Percentiles rank a stretch among this genome's conserved stretches.
These are phyloP conservation scores for Puccinia hordei DNA, from an alignment of 1,284 basidiomycete genomes.

Conservation along the genomic window DNA sequence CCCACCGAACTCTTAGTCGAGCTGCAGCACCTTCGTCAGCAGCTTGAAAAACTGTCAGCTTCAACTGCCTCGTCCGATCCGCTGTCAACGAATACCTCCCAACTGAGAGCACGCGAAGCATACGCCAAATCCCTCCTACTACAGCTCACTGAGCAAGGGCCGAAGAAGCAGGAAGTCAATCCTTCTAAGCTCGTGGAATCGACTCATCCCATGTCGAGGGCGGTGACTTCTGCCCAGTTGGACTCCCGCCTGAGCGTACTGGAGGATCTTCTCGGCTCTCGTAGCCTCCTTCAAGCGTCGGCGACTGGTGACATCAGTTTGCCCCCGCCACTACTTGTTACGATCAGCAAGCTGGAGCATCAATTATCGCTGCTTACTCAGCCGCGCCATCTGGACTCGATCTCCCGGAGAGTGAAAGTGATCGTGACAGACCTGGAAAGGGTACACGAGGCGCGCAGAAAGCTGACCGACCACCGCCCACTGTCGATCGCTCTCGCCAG, in stretches of 20 bases:
- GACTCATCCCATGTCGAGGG: not conserved
- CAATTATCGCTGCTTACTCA: constrained; percentile 86
- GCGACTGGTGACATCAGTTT: constrained; percentile 59
- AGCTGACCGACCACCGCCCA: constrained; percentile 58
- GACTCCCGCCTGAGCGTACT: constrained; percentile 38
- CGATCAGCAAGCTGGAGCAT: constrained; percentile 77
- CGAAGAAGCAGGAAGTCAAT: constrained; percentile 3
- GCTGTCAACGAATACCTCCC: not conserved
- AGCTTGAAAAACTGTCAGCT: constrained; percentile 35
- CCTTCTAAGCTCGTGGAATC: constrained; percentile 5
- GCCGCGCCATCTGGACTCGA: constrained; percentile 94
- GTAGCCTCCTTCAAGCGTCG: constrained; percentile 35
- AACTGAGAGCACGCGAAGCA: constrained; percentile 36
- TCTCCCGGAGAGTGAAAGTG: constrained; percentile 87
- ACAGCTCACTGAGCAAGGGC: constrained; percentile 21
- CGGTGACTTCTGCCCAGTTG: constrained; percentile 27
- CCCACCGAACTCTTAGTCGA: constrained; percentile 34
- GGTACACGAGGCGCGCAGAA: constrained; percentile 65
- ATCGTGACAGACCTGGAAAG: constrained; percentile 90
- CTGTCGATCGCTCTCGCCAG: constrained; percentile 59
- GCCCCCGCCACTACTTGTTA: constrained; percentile 76
- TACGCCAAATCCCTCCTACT: constrained; percentile 44
- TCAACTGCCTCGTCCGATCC: constrained; percentile 9
- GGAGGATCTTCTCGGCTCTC: constrained; percentile 44
- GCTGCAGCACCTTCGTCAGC: constrained; percentile 39